A percentile compares a stretch with the other conserved stretches of the same genome.
These are phyloP conservation scores for Geranium brycei DNA, from an alignment of 345 rosid species.

Conservation along the genomic window DNA sequence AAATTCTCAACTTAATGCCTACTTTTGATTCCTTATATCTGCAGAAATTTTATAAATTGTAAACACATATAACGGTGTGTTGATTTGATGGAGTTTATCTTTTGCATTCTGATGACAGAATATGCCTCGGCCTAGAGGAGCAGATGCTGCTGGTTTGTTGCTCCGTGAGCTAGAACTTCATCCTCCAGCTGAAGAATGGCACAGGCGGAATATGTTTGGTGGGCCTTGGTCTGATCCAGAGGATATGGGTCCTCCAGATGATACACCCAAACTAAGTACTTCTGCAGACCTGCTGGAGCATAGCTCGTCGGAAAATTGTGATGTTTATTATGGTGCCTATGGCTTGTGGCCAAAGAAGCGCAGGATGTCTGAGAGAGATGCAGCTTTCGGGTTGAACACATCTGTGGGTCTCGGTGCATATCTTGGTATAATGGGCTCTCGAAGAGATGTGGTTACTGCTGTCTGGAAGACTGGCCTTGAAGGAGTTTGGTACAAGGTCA, in stretches of 20 bases:
- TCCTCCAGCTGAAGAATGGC: slow-evolving; percentile 99
- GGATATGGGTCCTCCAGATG: slow-evolving; percentile 38
- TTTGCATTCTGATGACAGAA: slow-evolving; percentile 31
- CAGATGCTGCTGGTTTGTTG: slow-evolving; percentile 95
- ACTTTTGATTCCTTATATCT: not conserved
- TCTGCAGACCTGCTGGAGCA: slow-evolving; percentile 27
- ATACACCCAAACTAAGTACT: slow-evolving; percentile 32
- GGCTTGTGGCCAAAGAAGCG: slow-evolving; percentile 95
- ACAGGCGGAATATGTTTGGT: slow-evolving; percentile 87
- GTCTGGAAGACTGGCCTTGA: slow-evolving; percentile 94
- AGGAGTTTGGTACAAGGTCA: slow-evolving; percentile 94
- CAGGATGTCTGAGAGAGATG: slow-evolving; percentile 93
- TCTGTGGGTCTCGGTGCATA: slow-evolving; percentile 87
- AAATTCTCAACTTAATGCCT: not conserved
- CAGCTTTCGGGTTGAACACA: slow-evolving; percentile 89
- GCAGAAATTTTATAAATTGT: not conserved
- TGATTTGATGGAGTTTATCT: not conserved
- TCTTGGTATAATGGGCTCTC: slow-evolving; percentile 98
- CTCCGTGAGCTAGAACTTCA: slow-evolving; percentile 94
- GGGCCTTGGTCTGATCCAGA: slow-evolving; percentile 91
- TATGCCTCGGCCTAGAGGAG: slow-evolving; percentile 99
- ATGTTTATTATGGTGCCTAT: slow-evolving; percentile 46
- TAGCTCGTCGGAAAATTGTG: slow-evolving; percentile 29
- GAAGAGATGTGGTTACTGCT: slow-evolving; percentile 90
- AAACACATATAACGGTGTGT: not conserved